A percentile compares a stretch with the other conserved stretches of the same genome.
phyloP scores from a whole-genome alignment of 2,329 filamentous ascomycete genomes.

The Aspergillus sp. region DNA sequence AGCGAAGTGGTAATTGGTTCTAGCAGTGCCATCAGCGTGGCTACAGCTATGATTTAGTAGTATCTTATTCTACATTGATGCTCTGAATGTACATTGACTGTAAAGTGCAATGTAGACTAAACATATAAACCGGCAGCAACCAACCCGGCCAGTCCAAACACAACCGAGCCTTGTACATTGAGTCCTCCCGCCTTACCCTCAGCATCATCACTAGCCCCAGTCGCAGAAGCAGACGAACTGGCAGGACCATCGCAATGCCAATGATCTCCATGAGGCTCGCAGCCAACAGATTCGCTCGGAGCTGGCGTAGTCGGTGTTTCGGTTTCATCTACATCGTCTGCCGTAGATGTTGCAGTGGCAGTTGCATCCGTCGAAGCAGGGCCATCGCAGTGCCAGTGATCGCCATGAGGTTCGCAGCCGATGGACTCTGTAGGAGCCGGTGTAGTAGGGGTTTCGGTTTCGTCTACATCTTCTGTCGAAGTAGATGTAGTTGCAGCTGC shows the following conservation, averaged over 20 bases:
- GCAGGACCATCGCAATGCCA: constrained; percentile 17
- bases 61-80: no score
- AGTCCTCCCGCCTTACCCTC: no score
- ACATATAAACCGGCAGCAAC: no score
- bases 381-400: constrained; percentile 19
- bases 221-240: constrained; percentile 2
- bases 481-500: constrained; percentile 1
- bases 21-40: no score
- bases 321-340: no score
- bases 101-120: no score
- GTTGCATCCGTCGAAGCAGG: constrained; percentile 7
- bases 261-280: constrained; percentile 18
- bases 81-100: no score
- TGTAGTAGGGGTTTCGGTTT: constrained; percentile 1
- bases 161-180: no score
- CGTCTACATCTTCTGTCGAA: neutral
- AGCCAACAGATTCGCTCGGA: constrained; percentile 17
- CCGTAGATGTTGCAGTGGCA: neutral
- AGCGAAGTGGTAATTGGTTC: no score
- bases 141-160: no score
- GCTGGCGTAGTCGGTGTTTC: constrained; percentile 8
- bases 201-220: neutral
- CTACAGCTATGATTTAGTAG: no score
- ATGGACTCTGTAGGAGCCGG: constrained; percentile 19
- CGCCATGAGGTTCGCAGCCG: constrained; percentile 16